Evolutionary conservation across 1,139 yeast genomes (phyloP).

Genomic region (Sugiyamaella japonica): DNA sequence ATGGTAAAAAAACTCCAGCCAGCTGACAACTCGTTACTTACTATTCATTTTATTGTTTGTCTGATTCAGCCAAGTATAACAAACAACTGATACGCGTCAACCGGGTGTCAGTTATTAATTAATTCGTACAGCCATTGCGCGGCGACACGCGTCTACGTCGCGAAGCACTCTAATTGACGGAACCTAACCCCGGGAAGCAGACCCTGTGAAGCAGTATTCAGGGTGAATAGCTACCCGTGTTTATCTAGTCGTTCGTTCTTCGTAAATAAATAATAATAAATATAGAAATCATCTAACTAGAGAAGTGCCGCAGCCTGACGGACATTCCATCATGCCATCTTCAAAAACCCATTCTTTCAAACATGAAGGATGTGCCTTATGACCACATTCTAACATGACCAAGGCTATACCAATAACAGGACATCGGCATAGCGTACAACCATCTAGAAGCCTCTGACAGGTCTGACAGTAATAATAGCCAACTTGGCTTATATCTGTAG

Average conservation of each 20-base stretch:
- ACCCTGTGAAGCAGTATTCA: not conserved
- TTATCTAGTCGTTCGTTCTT: too few species aligned
- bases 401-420: constrained; percentile 75
- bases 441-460: constrained; percentile 60
- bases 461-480: constrained; percentile 87
- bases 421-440: constrained; percentile 78
- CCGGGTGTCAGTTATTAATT: not conserved
- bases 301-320: constrained; percentile 63
- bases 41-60: not conserved
- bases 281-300: constrained; percentile 17
- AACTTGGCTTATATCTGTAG: constrained; percentile 34
- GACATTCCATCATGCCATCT: constrained; percentile 69
- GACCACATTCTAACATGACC: constrained; percentile 78
- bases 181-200: not conserved
- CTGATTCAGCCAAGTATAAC: not conserved
- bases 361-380: constrained; percentile 82
- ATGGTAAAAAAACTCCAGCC: not conserved
- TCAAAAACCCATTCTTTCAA: constrained; percentile 73
- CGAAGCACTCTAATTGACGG: not conserved
- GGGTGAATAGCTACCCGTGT: too few species aligned
- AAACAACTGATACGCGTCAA: not conserved
- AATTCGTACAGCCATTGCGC: not conserved
- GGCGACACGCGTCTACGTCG: not conserved
- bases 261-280: constrained; percentile 4
- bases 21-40: not conserved